A percentile compares a stretch with the other conserved stretches of the same genome.
These are phyloP conservation scores for Fraxinus ornus DNA, from an alignment of 305 asterid species.

Conservation along the genomic window DNA sequence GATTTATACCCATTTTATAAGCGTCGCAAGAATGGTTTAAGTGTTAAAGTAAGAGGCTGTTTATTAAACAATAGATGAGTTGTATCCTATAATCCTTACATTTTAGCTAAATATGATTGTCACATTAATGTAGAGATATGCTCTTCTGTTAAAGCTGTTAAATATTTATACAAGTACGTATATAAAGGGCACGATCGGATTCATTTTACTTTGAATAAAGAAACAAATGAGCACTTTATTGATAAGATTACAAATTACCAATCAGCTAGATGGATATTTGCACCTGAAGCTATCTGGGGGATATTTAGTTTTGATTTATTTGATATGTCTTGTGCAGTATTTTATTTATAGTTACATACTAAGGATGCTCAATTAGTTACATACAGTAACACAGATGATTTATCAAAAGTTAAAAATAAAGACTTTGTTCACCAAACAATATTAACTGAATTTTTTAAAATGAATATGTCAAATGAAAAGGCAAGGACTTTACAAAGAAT, in stretches of 20 bases:
- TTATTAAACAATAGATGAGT: background rate
- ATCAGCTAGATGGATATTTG: background rate
- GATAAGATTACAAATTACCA: background rate
- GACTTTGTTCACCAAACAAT: too few species aligned
- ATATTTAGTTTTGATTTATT: background rate
- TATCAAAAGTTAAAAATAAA: background rate
- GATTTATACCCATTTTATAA: background rate
- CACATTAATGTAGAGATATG: background rate
- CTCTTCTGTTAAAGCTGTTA: background rate
- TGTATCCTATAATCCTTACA: background rate
- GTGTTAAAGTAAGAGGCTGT: background rate
- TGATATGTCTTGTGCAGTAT: background rate
- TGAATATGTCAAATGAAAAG: too few species aligned
- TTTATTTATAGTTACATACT: too few species aligned
- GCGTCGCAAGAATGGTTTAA: background rate
- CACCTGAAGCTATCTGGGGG: background rate
- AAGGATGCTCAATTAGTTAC: background rate
- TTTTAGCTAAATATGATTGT: background rate
- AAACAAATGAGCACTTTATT: background rate
- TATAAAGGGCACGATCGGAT: background rate
- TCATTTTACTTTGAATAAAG: background rate
- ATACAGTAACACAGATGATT: background rate
- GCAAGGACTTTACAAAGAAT: too few species aligned
- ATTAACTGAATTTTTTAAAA: too few species aligned
- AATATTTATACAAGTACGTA: too few species aligned